Base-by-base conservation (phyloP, 768 basidiomycete genomes). In the Tylopilus vinaceipallidus region DNA sequence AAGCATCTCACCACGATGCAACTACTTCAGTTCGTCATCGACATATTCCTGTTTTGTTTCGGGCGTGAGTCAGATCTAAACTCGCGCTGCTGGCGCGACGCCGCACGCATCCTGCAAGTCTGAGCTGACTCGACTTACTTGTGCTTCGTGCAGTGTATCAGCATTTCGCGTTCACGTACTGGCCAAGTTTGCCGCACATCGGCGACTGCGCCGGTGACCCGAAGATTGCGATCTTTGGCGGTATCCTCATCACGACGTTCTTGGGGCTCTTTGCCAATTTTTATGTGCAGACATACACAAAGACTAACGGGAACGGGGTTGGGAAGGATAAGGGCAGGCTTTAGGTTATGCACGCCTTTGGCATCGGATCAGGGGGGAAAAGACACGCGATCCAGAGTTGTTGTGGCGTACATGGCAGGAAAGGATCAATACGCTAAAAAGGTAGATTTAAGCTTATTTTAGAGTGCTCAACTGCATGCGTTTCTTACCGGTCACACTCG, bases 1-100 rank as follows among this genome's bases (percentile, higher is more conserved):
- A 59, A 51, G 44, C 30, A 64, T 24, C 52, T 64, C 11, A 67
- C 63, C 30, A 45, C 52, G 12, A 42, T 67, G 42, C 65, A 67
- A n/a, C 67, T 64, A 13, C 1, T 45, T 26, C 65, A 64, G 37
- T 67, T 64, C 33, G 10, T 64, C 30, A 47, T 64, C 2, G 65
- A 55, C 35, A 34, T 67, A 9, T 9, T 44, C 16, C 1, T 62
- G 44, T 59, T 61, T 22, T 17, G 43, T 45, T 67, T 64, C 20
- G 50, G 62, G 24, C 0, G 63, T 64, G 44, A 58, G 64, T 66
- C 34, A 12, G 29, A 33, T 27, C 13, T 14, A 16, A 2, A 17
- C 4, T 11, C 12, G 33, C 49, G 8, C 12, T 10, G 4, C 7
- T 34, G 2, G 27, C 11, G 26, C 11, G 16, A 24, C 10, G 10